Base-by-base conservation (phyloP, 768 basidiomycete genomes). In the Hypholoma sublateritium region DNA sequence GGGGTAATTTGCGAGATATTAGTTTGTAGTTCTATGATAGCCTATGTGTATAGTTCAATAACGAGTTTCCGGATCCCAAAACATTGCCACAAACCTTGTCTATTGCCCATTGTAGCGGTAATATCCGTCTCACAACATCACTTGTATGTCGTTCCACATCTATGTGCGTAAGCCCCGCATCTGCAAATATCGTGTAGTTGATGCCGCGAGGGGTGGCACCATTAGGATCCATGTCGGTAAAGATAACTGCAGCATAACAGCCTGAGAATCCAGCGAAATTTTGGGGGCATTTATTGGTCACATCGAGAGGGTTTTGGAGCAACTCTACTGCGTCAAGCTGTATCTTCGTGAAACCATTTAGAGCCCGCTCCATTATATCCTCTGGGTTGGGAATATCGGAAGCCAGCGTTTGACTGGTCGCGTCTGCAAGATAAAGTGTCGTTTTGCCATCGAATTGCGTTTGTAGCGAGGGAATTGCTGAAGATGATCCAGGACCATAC, bases 21-120 rank as follows among this genome's bases (percentile, higher is more conserved):
- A 0, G 89, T 85, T 58, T 78, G 77, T 8, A 91, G 75, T 59
- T 85, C 80, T 21, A 92, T 87, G 58, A 92, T 83, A 9, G 88
- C 86, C 89, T 90, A 32, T 43, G 48, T 1, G 77, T 68, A 57
- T 24, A 9, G 11, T 56, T 37, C 22, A 9, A 17, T 55, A 14
- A 47, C 48, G 17, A 58, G 39, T 32, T 32, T 22, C 41, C 5
- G 1, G 1, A n/a, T 25, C 37, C 3, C 65, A 63, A 9, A 70
- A 66, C 8, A 36, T 44, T 17, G 16, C 21, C 2, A 52, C 80
- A 21, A 58, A 86, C 89, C 67, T 82, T 76, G 62, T 93, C 91
- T 32, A 93, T 74, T 12, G 88, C 88, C 80, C 89, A 86, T 62
- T 93, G 91, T 17, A 92, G 60, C 1, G 91, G 91, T 17, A 92